These are phyloP conservation scores for Aspergillus sclerotiicarbonarius DNA, from an alignment of 495 filamentous ascomycete genomes.

Conservation along the genomic window DNA sequence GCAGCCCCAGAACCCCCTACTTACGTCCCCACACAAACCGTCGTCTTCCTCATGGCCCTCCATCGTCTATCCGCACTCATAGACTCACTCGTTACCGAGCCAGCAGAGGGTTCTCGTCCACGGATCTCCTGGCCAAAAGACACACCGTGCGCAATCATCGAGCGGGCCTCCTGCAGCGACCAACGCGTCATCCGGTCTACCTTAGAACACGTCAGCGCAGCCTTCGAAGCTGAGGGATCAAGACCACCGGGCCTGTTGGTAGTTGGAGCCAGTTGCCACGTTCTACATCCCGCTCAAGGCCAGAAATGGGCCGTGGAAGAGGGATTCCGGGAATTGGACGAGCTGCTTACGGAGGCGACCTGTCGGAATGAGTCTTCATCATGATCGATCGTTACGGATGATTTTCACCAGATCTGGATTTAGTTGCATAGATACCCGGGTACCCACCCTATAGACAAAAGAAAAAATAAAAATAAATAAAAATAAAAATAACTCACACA, in stretches of 20 bases:
- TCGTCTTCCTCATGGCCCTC: conserved; percentile 94
- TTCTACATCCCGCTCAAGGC: conserved; percentile 54
- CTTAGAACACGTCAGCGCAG: conserved; percentile 70
- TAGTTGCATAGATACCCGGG: conserved; percentile 8
- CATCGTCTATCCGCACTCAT: conserved; percentile 78
- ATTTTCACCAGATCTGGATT: not conserved
- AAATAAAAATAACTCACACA: too few relatives aligned
- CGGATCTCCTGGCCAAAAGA: conserved; percentile 45
- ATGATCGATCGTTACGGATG: conserved; percentile 15
- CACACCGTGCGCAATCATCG: conserved; percentile 88
- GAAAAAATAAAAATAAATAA: too few relatives aligned
- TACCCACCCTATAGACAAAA: not conserved
- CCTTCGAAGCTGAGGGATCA: conserved; percentile 86
- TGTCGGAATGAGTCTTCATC: conserved; percentile 10
- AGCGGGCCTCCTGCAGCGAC: conserved; percentile 91
- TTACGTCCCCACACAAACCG: conserved; percentile 73
- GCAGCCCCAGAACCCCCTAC: conserved; percentile 74
- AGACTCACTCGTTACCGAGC: conserved; percentile 52
- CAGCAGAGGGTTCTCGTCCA: conserved; percentile 13
- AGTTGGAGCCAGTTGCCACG: conserved; percentile 81
- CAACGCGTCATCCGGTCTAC: conserved; percentile 90
- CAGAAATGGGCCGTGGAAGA: conserved; percentile 86
- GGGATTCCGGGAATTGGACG: conserved; percentile 69
- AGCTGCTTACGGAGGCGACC: conserved; percentile 29
- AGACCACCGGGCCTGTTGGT: conserved; percentile 88